Evolutionary conservation across 768 basidiomycete genomes (phyloP).

Genomic region (Flagelloscypha sp.): DNA sequence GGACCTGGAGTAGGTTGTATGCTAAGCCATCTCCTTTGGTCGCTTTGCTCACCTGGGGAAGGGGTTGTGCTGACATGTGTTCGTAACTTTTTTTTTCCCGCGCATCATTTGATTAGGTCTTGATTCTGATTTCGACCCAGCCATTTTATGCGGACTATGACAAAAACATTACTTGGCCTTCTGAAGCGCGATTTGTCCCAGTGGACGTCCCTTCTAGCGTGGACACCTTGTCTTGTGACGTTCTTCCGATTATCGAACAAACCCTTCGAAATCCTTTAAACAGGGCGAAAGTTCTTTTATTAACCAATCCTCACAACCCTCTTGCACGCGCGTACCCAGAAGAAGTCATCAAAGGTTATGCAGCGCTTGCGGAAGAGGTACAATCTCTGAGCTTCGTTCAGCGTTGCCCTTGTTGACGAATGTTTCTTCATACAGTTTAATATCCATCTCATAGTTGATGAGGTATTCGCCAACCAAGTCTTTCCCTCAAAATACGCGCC

Average conservation of each 20-base stretch:
- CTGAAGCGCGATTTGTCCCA: slow-evolving; percentile 1
- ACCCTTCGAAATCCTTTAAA: slow-evolving; percentile 1
- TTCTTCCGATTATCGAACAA: background rate
- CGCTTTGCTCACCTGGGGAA: slow-evolving; percentile 5
- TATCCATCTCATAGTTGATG: slow-evolving; percentile 21
- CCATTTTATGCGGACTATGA: slow-evolving; percentile 6
- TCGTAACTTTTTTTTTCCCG: background rate
- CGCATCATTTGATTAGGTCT: background rate
- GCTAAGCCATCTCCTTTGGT: slow-evolving; percentile 5
- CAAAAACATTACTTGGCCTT: slow-evolving; percentile 3
- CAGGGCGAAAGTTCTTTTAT: slow-evolving; percentile 14
- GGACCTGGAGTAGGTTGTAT: slow-evolving; percentile 6
- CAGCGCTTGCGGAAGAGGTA: slow-evolving; percentile 11
- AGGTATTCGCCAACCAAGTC: slow-evolving; percentile 20
- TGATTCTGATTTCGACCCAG: background rate
- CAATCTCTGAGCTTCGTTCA: background rate
- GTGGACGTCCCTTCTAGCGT: slow-evolving; percentile 4
- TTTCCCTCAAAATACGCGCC: slow-evolving; percentile 10
- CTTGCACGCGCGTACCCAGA: slow-evolving; percentile 14
- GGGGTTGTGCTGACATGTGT: slow-evolving; percentile 6
- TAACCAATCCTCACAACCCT: slow-evolving; percentile 24
- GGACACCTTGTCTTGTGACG: slow-evolving; percentile 2
- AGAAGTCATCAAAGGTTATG: slow-evolving; percentile 15
- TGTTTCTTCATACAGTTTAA: slow-evolving; percentile 16
- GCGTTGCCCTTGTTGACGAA: too few relatives aligned